Evolutionary conservation across 2,329 filamentous ascomycete species (phyloP).

Genomic region (Pseudogymnoascus sp.): DNA sequence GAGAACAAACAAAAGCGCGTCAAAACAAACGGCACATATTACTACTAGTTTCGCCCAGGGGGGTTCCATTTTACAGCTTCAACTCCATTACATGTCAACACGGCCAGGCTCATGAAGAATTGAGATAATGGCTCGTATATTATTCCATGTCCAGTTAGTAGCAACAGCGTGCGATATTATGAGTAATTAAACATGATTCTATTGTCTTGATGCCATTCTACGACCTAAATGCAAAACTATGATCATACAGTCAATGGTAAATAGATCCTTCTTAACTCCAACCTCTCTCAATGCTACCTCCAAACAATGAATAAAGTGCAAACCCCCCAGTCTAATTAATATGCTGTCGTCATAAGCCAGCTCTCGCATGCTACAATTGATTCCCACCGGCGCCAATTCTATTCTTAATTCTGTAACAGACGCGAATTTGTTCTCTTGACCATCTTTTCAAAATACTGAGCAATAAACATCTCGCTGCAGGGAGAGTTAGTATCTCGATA

Average conservation of each 20-base stretch:
- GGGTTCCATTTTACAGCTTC: background rate
- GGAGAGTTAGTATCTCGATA: background rate
- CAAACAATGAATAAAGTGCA: background rate
- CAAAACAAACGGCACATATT: background rate
- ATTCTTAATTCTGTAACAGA: background rate
- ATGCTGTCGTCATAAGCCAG: background rate
- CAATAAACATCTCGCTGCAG: slow-evolving; percentile 63
- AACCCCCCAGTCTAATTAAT: background rate
- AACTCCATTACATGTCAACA: background rate
- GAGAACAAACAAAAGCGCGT: background rate
- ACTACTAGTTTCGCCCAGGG: background rate
- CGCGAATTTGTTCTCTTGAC: slow-evolving; percentile 30
- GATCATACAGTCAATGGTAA: background rate
- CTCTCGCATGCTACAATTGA: background rate
- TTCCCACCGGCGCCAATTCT: background rate
- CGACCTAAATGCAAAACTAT: background rate
- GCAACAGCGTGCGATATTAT: too few species aligned
- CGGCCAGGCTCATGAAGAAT: background rate
- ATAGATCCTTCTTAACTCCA: background rate
- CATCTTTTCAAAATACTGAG: slow-evolving; percentile 68
- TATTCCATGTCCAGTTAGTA: background rate
- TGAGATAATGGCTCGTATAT: background rate
- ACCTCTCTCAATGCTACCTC: background rate
- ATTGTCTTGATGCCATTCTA: background rate
- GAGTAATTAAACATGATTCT: background rate